phyloP scores from a whole-genome alignment of 306 rosid species.

The Sesbania bispinosa region DNA sequence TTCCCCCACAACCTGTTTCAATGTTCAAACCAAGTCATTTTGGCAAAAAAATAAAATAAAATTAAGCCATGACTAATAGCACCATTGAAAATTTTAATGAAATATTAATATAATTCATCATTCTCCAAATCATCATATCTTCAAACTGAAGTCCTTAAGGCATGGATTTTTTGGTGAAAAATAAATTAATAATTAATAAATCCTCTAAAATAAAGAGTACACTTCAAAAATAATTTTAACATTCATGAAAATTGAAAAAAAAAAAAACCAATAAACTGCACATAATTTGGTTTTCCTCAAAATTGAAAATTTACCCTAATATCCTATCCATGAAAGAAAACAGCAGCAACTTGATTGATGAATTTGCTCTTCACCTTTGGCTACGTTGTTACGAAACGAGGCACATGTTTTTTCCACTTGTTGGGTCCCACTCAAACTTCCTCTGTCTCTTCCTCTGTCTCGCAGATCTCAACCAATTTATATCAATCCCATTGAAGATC shows the following conservation, averaged over 20 bases:
- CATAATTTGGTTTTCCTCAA: neutral
- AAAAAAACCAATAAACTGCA: neutral
- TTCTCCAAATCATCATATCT: neutral
- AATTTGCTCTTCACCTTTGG: neutral
- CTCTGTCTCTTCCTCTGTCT: neutral
- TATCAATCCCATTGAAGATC: constrained; percentile 23
- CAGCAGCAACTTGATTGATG: neutral
- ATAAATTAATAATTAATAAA: neutral
- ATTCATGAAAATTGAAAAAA: neutral
- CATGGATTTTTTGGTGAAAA: too few relatives aligned
- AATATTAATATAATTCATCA: neutral
- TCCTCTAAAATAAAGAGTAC: neutral
- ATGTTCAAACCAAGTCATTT: neutral
- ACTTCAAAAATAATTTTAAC: neutral
- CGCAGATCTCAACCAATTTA: constrained; percentile 26
- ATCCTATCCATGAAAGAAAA: neutral
- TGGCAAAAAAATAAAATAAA: neutral
- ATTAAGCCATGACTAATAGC: neutral
- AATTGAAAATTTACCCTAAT: neutral
- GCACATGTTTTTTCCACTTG: constrained; percentile 23
- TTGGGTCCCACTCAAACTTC: constrained; percentile 23
- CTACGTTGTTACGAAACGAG: neutral
- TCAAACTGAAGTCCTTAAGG: neutral
- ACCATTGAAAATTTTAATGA: neutral
- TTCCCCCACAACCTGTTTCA: neutral